phyloP scores from a whole-genome alignment of 305 asterid species.

The Rubia balearica region DNA sequence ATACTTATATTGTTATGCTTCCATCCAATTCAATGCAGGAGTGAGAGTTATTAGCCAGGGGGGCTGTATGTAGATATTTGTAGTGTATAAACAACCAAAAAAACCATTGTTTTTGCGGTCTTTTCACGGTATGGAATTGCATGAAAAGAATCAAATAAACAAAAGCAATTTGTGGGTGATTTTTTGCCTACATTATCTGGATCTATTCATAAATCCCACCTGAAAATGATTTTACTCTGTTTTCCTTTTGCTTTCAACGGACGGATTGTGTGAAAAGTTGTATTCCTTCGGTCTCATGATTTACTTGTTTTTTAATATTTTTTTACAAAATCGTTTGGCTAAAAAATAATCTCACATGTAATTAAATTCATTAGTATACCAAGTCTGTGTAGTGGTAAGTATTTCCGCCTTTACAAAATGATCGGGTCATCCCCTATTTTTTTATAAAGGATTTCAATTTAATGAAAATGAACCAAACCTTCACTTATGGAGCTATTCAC shows the following conservation, averaged over 20 bases:
- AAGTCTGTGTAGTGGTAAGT: no score
- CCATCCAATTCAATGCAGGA: background rate
- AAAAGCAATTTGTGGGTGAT: background rate
- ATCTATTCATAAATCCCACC: slow-evolving; percentile 11
- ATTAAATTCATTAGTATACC: no score
- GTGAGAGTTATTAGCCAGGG: slow-evolving; percentile 27
- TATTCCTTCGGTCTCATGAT: no score
- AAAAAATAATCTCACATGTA: no score
- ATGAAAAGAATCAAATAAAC: slow-evolving; percentile 13
- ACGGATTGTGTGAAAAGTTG: background rate
- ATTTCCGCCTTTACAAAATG: no score
- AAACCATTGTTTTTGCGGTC: slow-evolving; percentile 10
- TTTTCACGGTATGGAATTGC: slow-evolving; percentile 20
- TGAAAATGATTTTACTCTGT: background rate
- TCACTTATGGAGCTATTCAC: no score
- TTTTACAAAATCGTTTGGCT: no score
- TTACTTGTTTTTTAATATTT: no score
- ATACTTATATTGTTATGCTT: background rate
- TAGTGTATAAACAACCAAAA: background rate
- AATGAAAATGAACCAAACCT: no score
- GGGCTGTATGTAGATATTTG: slow-evolving; percentile 23
- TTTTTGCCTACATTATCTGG: slow-evolving; percentile 12
- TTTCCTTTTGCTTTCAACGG: slow-evolving; percentile 5
- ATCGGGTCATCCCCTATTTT: no score
- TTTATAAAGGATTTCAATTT: no score